phyloP scores from a whole-genome alignment of 345 rosid genomes.

The Gynandropsis gynandra region DNA sequence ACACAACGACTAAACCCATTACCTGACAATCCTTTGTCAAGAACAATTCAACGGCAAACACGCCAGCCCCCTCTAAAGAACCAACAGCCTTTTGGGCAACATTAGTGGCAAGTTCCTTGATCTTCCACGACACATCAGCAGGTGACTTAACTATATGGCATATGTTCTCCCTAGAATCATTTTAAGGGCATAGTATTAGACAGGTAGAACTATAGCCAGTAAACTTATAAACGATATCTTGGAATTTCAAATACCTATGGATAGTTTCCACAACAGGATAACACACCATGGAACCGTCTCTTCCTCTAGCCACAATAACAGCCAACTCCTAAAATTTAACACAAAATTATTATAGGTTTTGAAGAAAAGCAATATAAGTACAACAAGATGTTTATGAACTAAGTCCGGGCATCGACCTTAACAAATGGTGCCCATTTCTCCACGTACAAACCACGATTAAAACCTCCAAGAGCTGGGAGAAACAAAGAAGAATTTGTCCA shows the following conservation, averaged over 20 bases:
- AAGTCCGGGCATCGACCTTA: constrained; percentile 39
- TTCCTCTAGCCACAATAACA: constrained; percentile 90
- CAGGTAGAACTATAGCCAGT: background rate
- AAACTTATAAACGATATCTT: background rate
- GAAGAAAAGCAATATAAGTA: background rate
- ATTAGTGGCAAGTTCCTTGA: constrained; percentile 69
- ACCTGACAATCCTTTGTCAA: constrained; percentile 80
- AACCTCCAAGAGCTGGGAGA: constrained; percentile 79
- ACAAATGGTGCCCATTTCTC: constrained; percentile 94
- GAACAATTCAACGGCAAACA: constrained; percentile 94
- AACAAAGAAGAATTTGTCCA: background rate
- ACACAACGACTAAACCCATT: constrained; percentile 11
- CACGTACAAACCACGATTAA: constrained; percentile 62
- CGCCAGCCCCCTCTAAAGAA: constrained; percentile 90
- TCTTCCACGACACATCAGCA: constrained; percentile 75
- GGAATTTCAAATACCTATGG: constrained; percentile 52
- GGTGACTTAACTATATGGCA: constrained; percentile 96
- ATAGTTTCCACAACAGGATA: constrained; percentile 93
- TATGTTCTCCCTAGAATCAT: constrained; percentile 67
- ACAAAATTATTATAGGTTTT: constrained; percentile 3
- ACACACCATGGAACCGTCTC: constrained; percentile 69
- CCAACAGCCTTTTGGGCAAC: constrained; percentile 73
- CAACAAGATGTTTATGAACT: background rate
- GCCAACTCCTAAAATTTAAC: constrained; percentile 63
- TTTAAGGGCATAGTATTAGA: constrained; percentile 20